These are phyloP conservation scores for Biscogniauxia marginata DNA, from an alignment of 2,329 filamentous ascomycete genomes.

Conservation along the genomic window DNA sequence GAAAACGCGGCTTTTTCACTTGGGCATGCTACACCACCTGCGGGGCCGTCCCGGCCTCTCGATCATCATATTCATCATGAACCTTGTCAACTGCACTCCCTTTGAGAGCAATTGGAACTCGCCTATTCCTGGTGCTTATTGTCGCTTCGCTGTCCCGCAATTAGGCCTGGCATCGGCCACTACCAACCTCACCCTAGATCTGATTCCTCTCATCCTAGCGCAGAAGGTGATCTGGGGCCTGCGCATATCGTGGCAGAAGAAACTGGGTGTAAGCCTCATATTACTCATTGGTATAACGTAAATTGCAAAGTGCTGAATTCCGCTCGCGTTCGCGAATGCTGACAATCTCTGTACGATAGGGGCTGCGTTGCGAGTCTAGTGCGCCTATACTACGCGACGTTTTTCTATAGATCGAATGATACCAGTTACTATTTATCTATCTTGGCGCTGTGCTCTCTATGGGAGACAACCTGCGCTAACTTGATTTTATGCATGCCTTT, in stretches of 20 bases:
- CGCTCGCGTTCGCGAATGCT: background rate
- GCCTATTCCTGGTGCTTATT: slow-evolving; percentile 4
- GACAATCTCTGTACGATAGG: background rate
- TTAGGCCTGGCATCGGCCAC: slow-evolving; percentile 4
- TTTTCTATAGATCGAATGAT: slow-evolving; percentile 8
- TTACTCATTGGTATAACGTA: slow-evolving; percentile 12
- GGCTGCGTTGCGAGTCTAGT: slow-evolving; percentile 1
- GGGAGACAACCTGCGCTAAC: slow-evolving; percentile 7
- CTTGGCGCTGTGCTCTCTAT: slow-evolving; percentile 7
- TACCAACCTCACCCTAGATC: slow-evolving; percentile 9
- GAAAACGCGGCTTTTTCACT: slow-evolving; percentile 6
- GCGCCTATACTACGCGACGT: slow-evolving; percentile 9
- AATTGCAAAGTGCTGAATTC: background rate
- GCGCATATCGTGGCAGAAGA: slow-evolving; percentile 4
- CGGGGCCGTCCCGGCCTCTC: slow-evolving; percentile 3
- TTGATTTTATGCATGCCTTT: slow-evolving; percentile 8
- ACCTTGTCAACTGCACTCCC: slow-evolving; percentile 11
- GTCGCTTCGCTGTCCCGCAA: slow-evolving; percentile 6
- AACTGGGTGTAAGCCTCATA: slow-evolving; percentile 11
- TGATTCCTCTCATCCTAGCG: slow-evolving; percentile 6
- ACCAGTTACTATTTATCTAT: slow-evolving; percentile 12
- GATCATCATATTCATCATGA: slow-evolving; percentile 10
- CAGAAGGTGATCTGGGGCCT: slow-evolving; percentile 15
- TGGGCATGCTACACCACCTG: slow-evolving; percentile 6
- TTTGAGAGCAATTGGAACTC: slow-evolving; percentile 11